A percentile compares a stretch with the other conserved stretches of the same genome.
phyloP scores from a whole-genome alignment of 2,329 filamentous ascomycete genomes.

The Aureobasidium pullulans region DNA sequence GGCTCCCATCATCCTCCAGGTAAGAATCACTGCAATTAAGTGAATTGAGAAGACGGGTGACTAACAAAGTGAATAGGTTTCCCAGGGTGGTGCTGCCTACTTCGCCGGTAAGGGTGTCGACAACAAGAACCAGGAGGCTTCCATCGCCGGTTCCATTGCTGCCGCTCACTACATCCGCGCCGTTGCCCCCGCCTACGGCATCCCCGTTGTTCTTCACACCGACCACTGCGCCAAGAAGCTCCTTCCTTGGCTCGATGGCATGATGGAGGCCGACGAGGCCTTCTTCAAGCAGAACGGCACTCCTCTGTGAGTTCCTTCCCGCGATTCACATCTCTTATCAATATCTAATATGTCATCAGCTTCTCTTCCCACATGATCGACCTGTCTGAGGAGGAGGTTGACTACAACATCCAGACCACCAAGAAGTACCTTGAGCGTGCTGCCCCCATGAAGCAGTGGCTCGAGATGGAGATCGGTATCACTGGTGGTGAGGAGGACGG shows the following conservation, averaged over 20 bases:
- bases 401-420: constrained; percentile 88
- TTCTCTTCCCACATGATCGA: constrained; percentile 99
- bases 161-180: constrained; percentile 90
- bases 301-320: constrained; percentile 49
- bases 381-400: constrained; percentile 81
- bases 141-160: constrained; percentile 79
- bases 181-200: constrained; percentile 76
- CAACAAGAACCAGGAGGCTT: constrained; percentile 79
- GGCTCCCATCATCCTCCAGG: constrained; percentile 73
- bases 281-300: constrained; percentile 92
- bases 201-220: constrained; percentile 91
- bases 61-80: constrained; percentile 39
- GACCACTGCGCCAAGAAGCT: constrained; percentile 99
- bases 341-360: neutral
- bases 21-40: constrained; percentile 25
- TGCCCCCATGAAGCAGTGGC: constrained; percentile 96
- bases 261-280: constrained; percentile 87
- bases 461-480: constrained; percentile 97
- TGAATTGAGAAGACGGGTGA: neutral
- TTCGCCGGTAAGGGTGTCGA: constrained; percentile 57
- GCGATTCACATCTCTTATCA: neutral
- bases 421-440: constrained; percentile 89
- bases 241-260: constrained; percentile 92
- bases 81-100: constrained; percentile 79
- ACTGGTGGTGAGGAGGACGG: constrained; percentile 97